Evolutionary conservation across 768 basidiomycete species (phyloP).

Genomic region (Leccinum subtestaceum): DNA sequence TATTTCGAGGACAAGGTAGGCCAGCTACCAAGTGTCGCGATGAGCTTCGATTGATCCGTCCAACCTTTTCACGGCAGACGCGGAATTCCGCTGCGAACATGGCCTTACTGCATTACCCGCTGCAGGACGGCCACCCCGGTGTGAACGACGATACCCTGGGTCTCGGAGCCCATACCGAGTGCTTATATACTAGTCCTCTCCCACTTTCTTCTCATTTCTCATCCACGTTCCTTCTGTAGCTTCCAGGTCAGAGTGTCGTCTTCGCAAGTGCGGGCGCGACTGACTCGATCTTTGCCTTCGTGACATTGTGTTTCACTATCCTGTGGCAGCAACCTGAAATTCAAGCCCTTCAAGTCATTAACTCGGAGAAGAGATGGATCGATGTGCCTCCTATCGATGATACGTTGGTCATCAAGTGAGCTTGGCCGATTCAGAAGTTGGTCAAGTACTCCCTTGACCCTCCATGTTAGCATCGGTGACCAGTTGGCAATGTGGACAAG

Average conservation of each 20-base stretch:
- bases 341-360: slow-evolving; percentile 79
- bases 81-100: slow-evolving; percentile 61
- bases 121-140: slow-evolving; percentile 48
- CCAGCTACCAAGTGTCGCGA: not conserved
- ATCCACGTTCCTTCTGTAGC: slow-evolving; percentile 23
- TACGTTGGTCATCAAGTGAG: slow-evolving; percentile 85
- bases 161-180: slow-evolving; percentile 83
- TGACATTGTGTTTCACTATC: slow-evolving; percentile 77
- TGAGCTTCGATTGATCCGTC: not conserved
- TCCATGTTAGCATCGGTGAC: slow-evolving; percentile 67
- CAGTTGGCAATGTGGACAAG: slow-evolving; percentile 90
- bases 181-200: not conserved
- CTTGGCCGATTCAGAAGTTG: fast-evolving
- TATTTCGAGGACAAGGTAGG: slow-evolving; percentile 67
- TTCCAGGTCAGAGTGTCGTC: slow-evolving; percentile 36
- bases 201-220: not conserved
- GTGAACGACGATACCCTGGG: slow-evolving; percentile 68
- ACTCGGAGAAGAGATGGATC: slow-evolving; percentile 76
- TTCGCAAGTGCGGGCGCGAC: not conserved
- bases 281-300: not conserved
- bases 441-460: slow-evolving; percentile 14
- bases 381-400: slow-evolving; percentile 73
- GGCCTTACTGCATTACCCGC: slow-evolving; percentile 72
- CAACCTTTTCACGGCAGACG: slow-evolving; percentile 38
- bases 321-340: slow-evolving; percentile 76